These are phyloP conservation scores for Zarea fungicola DNA, from an alignment of 2,329 filamentous ascomycete species.

Conservation along the genomic window DNA sequence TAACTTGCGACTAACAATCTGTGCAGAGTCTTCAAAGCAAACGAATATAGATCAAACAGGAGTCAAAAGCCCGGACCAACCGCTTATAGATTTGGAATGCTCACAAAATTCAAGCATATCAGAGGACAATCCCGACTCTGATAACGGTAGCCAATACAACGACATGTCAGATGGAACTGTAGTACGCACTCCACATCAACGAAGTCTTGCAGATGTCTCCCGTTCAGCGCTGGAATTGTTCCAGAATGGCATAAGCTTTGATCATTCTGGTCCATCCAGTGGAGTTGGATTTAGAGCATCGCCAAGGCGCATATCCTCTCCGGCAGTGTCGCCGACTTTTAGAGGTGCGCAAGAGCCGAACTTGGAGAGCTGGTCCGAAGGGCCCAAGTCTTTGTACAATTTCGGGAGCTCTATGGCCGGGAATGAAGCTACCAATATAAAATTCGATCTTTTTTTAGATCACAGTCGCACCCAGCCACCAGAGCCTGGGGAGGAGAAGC, in stretches of 20 bases:
- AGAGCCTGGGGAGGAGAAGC: no score
- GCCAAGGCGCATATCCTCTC: not conserved
- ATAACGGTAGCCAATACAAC: not conserved
- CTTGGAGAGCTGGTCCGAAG: no score
- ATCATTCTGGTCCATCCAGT: constrained; percentile 14
- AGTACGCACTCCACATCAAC: constrained; percentile 29
- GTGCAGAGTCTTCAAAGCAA: no score
- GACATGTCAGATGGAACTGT: constrained; percentile 33
- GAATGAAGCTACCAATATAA: no score
- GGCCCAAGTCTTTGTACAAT: no score
- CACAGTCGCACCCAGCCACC: no score
- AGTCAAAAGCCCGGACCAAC: no score
- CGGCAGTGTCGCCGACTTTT: constrained; percentile 5
- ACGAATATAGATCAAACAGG: no score
- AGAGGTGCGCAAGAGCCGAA: not conserved
- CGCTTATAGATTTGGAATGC: constrained; percentile 15
- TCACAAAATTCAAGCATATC: not conserved
- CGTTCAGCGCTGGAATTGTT: constrained; percentile 26
- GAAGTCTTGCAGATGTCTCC: constrained; percentile 20
- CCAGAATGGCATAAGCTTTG: constrained; percentile 27
- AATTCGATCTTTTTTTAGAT: constrained; percentile 19
- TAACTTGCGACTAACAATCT: no score
- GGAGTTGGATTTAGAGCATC: not conserved
- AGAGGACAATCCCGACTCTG: constrained; percentile 1
- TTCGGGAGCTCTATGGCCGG: no score